Base-by-base conservation (phyloP, 768 basidiomycete species). In the Amanita subjunquillea region DNA sequence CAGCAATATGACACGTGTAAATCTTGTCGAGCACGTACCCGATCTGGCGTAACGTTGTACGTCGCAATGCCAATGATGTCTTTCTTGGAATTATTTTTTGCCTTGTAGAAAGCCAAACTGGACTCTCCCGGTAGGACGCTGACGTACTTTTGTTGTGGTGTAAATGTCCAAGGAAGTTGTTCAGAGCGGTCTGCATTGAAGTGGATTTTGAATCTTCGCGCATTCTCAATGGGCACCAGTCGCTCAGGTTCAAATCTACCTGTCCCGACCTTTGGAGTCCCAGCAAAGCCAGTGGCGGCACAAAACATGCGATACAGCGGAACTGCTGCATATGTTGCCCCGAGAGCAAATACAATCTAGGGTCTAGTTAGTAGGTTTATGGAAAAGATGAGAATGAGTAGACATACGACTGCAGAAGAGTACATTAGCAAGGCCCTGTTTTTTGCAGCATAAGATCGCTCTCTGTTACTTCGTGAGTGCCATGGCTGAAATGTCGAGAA, bases 11-110 rank as follows among this genome's bases (percentile, higher is more conserved):
- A 3, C 2, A 3, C n/a, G 23, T 7, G 34, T 29, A 23, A 5
- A 23, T 23, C 43, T 27, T 27, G 36, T 51, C 27, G 17, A 48
- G n/a, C 7, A 72, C 85, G 43, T 62, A 96, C 95, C 66, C 94
- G 79, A 63, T 91, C 90, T n/a, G 96, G 96, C 0, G 94, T 95
- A 56, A 97, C 95, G 67, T 98, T 99, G 65, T 99, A 99, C 4
- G 96, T 98, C 32, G 94, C 95, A 65, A 99, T 98, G 1, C 96
- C 96, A 61, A 99, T 94, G 50, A 99, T 80, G 63, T 98, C 96
- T 58, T 86, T 74, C 45, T 82, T 71, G 8, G 88, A 85, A 45
- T 72, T 78, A 61, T 99, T 99, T 69, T 78, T 90, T 6, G 95
- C 95, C 45, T 78, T 91, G 67, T 98, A 99, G 65, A 99, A 99